These are phyloP conservation scores for Cylindrotheca closterium DNA, from an alignment of 108 stramenopile species.

Conservation along the genomic window DNA sequence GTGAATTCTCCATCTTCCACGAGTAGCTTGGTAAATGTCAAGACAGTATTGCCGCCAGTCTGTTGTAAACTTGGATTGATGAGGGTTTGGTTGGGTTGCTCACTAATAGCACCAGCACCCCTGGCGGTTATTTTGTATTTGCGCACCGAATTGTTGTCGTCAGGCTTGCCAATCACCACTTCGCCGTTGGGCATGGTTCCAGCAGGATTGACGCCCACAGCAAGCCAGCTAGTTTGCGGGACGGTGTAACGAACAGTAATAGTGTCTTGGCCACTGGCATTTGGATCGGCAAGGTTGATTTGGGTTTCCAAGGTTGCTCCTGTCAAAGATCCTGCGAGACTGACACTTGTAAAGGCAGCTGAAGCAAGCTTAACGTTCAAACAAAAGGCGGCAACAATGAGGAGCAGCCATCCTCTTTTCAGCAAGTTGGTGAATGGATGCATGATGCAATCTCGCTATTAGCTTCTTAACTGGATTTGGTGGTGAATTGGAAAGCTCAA, in stretches of 20 bases:
- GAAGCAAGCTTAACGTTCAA: too few species aligned
- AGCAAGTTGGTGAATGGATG: too few species aligned
- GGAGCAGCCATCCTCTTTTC: too few species aligned
- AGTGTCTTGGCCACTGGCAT: conserved; percentile 12
- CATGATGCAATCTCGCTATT: too few species aligned
- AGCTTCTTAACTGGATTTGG: too few species aligned
- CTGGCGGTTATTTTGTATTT: conserved; percentile 47
- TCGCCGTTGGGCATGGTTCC: conserved; percentile 40
- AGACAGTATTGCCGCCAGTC: conserved; percentile 30
- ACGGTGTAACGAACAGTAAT: conserved; percentile 14
- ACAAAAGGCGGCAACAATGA: too few species aligned
- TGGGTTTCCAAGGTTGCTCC: conserved; percentile 3
- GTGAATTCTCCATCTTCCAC: conserved; percentile 40
- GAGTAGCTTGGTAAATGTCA: conserved; percentile 60
- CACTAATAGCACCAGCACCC: conserved; percentile 14
- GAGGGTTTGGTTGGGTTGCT: conserved; percentile 41
- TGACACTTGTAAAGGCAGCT: not conserved
- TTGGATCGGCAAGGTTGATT: conserved; percentile 9
- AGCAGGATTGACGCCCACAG: conserved; percentile 14
- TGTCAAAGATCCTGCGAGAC: conserved; percentile 6
- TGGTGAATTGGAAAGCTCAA: too few species aligned
- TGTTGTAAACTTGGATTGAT: conserved; percentile 32
- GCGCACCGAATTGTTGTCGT: conserved; percentile 8
- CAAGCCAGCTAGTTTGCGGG: conserved; percentile 31
- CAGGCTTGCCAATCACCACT: conserved; percentile 55